Evolutionary conservation across 306 rosid genomes (phyloP).

Genomic region (Acacia melanoxylon): DNA sequence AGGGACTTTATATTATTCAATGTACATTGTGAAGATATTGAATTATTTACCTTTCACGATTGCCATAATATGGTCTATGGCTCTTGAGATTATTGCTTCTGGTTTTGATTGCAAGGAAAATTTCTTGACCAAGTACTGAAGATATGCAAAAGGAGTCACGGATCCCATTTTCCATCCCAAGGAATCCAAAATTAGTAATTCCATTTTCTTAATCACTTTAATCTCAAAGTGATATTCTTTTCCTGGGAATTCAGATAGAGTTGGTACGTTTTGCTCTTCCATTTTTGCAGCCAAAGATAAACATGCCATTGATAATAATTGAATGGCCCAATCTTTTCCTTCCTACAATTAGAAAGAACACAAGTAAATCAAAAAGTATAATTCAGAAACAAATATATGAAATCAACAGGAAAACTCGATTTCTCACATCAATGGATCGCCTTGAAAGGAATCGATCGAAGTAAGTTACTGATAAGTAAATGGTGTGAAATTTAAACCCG

Average conservation of each 20-base stretch:
- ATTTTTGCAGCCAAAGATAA: constrained; percentile 90
- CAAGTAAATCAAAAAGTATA: neutral
- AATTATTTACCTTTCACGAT: constrained; percentile 56
- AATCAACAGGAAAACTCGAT: constrained; percentile 6
- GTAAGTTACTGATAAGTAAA: constrained; percentile 68
- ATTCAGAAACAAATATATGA: neutral
- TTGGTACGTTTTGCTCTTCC: constrained; percentile 71
- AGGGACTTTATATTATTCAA: neutral
- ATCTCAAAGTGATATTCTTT: constrained; percentile 58
- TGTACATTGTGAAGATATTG: neutral
- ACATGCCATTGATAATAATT: constrained; percentile 70
- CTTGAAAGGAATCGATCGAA: constrained; percentile 78
- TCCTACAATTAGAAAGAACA: constrained; percentile 45
- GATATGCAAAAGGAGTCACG: constrained; percentile 78
- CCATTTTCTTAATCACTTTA: constrained; percentile 67
- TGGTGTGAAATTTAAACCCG: constrained; percentile 73
- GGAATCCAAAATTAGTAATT: constrained; percentile 59
- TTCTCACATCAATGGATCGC: constrained; percentile 68
- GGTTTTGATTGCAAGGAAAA: constrained; percentile 49
- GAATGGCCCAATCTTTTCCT: constrained; percentile 72
- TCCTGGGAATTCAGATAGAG: constrained; percentile 52
- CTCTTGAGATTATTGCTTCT: constrained; percentile 50
- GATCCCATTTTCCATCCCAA: constrained; percentile 88
- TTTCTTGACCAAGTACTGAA: constrained; percentile 60
- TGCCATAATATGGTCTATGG: constrained; percentile 50